Base-by-base conservation (phyloP, 257 asterid species). In the Gentiana macrophylla region DNA sequence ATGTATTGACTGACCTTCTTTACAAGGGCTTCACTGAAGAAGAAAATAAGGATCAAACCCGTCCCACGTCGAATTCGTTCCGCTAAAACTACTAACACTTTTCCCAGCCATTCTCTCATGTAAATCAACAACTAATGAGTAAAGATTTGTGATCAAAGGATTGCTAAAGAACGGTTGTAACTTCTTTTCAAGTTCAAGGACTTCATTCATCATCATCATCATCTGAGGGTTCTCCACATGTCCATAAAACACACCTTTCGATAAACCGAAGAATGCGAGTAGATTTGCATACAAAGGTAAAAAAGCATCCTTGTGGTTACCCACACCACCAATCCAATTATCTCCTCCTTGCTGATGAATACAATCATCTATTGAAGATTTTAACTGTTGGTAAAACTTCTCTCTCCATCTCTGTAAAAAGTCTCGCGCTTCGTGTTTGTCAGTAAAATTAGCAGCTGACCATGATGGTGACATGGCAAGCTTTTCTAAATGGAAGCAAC, bases 251-350 rank as follows among this genome's bases (percentile, higher is more conserved):
- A 83, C 60, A 68, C 88, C 78, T 57, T 70, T 83, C 6, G 96
- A 91, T 71, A 87, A 24, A 60, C 83, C 81, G 58, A 74, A 72
- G 66, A 86, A 70, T 11, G 75, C 96, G 10, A 82, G 84, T 60
- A 87, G 62, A 74, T 84, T 91, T 37, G 87, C 88, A 63, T 84
- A 87, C 4, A 87, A 41, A 4, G 92, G 96, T 32, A 91, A 66
- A 63, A 91, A 87, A 1, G 94, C 82, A 50, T 91, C 96, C 67
- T 87, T 91, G 69, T 91, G 94, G 69, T 91, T 91, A 49, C 98
- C 96, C 34, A 81, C 70, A 50, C 98, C 96, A 34, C 96, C 98
- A 44, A 91, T 75, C 98, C 98, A 91, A 64, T 67, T 75, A 33
- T 50, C 52, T 9, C 66, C 69, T 10, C 68, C 81, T 66, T 65